These are phyloP conservation scores for Trypanosoma melophagium DNA, from an alignment of 208 protist genomes.

Conservation along the genomic window DNA sequence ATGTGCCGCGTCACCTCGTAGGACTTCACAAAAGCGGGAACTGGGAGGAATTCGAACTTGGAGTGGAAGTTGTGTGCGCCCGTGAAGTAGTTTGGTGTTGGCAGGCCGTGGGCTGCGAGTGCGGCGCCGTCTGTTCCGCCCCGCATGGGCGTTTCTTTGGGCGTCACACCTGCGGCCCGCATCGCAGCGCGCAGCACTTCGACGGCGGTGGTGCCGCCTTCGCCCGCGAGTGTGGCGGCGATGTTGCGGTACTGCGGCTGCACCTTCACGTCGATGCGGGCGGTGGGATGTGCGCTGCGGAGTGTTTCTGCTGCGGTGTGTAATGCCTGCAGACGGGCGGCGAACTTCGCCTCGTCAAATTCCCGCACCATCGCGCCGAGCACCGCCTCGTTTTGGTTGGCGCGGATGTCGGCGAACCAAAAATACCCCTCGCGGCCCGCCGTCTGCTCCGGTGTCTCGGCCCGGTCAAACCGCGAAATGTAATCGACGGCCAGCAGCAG, in stretches of 20 bases:
- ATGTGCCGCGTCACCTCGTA: constrained; percentile 79
- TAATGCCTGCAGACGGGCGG: constrained; percentile 51
- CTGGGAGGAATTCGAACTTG: constrained; percentile 79
- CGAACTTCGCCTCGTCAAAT: constrained; percentile 56
- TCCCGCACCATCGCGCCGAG: constrained; percentile 73
- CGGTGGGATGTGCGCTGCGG: constrained; percentile 59
- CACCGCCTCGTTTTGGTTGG: constrained; percentile 46
- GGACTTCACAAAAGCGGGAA: constrained; percentile 82
- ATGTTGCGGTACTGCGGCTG: constrained; percentile 82
- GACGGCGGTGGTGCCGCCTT: constrained; percentile 60
- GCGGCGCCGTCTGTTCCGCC: constrained; percentile 83
- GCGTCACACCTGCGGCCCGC: constrained; percentile 48
- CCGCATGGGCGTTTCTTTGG: constrained; percentile 81
- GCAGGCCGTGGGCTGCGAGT: constrained; percentile 61
- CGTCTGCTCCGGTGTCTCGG: constrained; percentile 77
- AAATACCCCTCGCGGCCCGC: constrained; percentile 78
- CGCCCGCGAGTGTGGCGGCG: constrained; percentile 50
- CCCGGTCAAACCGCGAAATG: constrained; percentile 62
- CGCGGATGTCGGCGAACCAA: constrained; percentile 72
- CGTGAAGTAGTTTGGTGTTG: constrained; percentile 87
- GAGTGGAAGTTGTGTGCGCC: constrained; percentile 90
- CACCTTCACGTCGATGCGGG: constrained; percentile 56
- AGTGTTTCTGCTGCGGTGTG: constrained; percentile 49
- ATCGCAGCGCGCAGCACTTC: constrained; percentile 75
- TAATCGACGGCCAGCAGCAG: constrained; percentile 81